Evolutionary conservation across 108 stramenopile genomes (phyloP), one percentile per base, ranked within the genome.

Genomic region (Seminavis robusta): DNA sequence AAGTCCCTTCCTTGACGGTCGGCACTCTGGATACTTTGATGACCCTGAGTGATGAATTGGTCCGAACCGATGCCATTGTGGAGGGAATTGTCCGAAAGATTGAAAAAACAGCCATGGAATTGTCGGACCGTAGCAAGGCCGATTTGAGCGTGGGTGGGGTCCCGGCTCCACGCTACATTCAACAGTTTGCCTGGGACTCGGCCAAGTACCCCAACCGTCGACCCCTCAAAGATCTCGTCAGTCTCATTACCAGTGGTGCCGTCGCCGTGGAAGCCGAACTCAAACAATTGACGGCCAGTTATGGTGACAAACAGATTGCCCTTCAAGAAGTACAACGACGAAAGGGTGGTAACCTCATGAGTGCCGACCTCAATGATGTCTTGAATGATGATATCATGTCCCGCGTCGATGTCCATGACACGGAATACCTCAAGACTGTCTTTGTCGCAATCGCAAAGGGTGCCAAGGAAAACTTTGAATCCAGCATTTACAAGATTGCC

Each of bases 141-240:
- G 83, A 90, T 28, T 57, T 95, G 7, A 79, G 82, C 4, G 92
- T 95, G 7, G 88, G 91, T 9, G 89, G 88, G 25, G 86, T 90
- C 23, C 88, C 92, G 4, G 77, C 88, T 10, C 67, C 69, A 8
- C 70, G 81, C 19, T 94, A 88, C 85, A 79, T 94, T 44, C 86
- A 90, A 57, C 81, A 86, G 77, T 97, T 97, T 63, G 86, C 84
- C 2, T 97, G 96, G 96, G 92, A 97, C 59, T 87, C 88, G 42
- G 92, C 96, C 43, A 93, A 94, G 51, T 97, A 91, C 47, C 90
- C 90, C 46, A 90, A 89, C 60, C 80, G 89, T 26, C 76, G 94
- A 19, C 90, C 94, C 6, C 52, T 97, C 28, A 88, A 90, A 49
- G 94, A 93, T 39, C 64, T 97, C 8, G 92, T 95, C 0, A 47